phyloP scores from a whole-genome alignment of 2,329 filamentous ascomycete species.

The Ceratocystis destructans region DNA sequence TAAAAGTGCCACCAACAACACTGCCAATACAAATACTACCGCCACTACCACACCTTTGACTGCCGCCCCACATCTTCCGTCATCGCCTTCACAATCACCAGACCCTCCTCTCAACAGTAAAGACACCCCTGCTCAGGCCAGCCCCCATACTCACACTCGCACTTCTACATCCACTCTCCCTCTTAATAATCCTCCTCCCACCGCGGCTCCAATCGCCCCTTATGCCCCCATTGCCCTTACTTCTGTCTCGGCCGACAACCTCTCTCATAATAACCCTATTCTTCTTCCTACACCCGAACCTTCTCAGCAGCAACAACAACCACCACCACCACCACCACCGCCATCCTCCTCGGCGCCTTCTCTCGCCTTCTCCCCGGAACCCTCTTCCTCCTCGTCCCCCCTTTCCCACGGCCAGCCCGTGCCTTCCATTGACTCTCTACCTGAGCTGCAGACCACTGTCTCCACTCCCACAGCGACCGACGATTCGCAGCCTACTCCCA shows the following conservation, averaged over 20 bases:
- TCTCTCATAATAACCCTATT: not conserved
- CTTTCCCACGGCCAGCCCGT: not conserved
- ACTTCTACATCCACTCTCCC: not conserved
- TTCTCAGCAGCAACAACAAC: not conserved
- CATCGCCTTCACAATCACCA: not conserved
- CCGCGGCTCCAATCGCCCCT: not conserved
- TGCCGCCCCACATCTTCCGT: conserved; percentile 4
- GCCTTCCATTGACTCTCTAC: conserved; percentile 13
- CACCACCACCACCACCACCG: not conserved
- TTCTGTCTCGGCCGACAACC: not conserved
- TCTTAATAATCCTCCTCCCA: not conserved
- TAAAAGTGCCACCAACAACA: not conserved
- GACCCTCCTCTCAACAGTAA: not conserved
- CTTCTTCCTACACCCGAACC: conserved; percentile 3
- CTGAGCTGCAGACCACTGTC: conserved; percentile 14
- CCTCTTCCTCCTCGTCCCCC: not conserved
- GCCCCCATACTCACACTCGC: not conserved
- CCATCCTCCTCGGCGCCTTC: not conserved
- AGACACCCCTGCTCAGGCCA: not conserved
- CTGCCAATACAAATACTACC: not conserved
- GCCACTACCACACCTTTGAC: conserved; percentile 1
- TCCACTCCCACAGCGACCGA: conserved; percentile 14
- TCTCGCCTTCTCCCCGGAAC: not conserved
- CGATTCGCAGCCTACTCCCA: conserved; percentile 16
- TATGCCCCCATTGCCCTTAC: not conserved